Evolutionary conservation across 2,329 filamentous ascomycete species (phyloP).

Genomic region (Aspergillus sp.): DNA sequence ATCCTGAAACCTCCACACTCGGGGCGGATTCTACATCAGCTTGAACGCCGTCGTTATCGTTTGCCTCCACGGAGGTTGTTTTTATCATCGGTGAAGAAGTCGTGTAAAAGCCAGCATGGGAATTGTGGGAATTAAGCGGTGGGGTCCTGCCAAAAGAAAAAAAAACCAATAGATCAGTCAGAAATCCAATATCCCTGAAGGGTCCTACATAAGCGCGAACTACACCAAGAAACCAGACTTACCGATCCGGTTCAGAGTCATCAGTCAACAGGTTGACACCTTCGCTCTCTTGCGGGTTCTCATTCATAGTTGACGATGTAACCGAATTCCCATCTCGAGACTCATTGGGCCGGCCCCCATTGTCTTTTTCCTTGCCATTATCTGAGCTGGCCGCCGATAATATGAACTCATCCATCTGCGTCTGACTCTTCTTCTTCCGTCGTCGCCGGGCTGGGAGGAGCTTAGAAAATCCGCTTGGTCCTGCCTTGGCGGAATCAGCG

Average conservation of each 20-base stretch:
- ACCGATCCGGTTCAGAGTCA: conserved; percentile 38
- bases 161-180: conserved; percentile 11
- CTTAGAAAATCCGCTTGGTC: conserved; percentile 47
- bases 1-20: conserved; percentile 33
- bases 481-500: conserved; percentile 33
- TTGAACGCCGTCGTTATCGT: conserved; percentile 29
- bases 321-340: conserved; percentile 20
- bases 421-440: conserved; percentile 33
- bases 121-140: conserved; percentile 54
- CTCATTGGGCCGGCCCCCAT: conserved; percentile 17
- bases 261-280: conserved; percentile 27
- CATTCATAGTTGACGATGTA: conserved; percentile 17
- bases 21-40: conserved; percentile 21
- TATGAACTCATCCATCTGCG: conserved; percentile 12
- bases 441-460: conserved; percentile 40
- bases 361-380: conserved; percentile 14
- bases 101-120: conserved; percentile 64
- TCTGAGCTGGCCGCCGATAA: conserved; percentile 13
- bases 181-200: conserved; percentile 20
- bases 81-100: conserved; percentile 65
- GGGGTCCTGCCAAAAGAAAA: conserved; percentile 33
- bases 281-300: conserved; percentile 17
- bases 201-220: background rate
- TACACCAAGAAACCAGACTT: conserved; percentile 11
- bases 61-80: conserved; percentile 44